Evolutionary conservation across 1,284 basidiomycete genomes (phyloP), one percentile per base, ranked within the genome.

Genomic region (Puccinia triticina): DNA sequence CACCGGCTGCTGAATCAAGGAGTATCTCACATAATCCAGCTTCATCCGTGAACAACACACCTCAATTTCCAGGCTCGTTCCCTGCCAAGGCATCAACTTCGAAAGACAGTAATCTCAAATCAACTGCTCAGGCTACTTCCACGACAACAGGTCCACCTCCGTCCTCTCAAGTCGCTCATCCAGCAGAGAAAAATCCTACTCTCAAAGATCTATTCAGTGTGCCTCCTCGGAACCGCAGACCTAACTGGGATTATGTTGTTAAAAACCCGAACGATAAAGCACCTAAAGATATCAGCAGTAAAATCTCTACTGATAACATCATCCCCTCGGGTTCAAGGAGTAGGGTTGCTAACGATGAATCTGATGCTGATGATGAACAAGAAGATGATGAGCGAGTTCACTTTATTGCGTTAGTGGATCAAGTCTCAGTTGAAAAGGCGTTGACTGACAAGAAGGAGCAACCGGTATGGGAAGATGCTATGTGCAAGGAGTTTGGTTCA

Each of bases 381-480:
- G n/a, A 64, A 3, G n/a, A 64, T 32, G 59, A 64, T 29, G 5
- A 64, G 5, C 3, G 29, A 3, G 12, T 32, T 37, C 26, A 64
- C 59, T 29, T 64, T 16, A 64, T 64, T 5, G 34, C 26, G 3
- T 26, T 71, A 2, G 37, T 26, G 4, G 67, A 71, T 34, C 4
- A 34, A 37, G 67, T 71, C 5, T 3, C 67, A 3, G n/a, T 71
- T 2, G 37, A 43, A 43, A 40, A 71, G 14, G 67, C 37, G 8
- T 16, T 71, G 67, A 8, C n/a, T 40, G 37, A 71, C 23, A 11
- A 29, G 8, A 32, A 40, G 8, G 72, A 74, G n/a, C 8, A 14
- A 4, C 40, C 43, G 11, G 26, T 37, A 37, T 78, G 77, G 64
- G 34, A 69, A 8, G 34, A 67, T 2, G 77, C 77, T 3, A 67